phyloP scores from a whole-genome alignment of 345 rosid species.

The Eucalyptus caleyi region DNA sequence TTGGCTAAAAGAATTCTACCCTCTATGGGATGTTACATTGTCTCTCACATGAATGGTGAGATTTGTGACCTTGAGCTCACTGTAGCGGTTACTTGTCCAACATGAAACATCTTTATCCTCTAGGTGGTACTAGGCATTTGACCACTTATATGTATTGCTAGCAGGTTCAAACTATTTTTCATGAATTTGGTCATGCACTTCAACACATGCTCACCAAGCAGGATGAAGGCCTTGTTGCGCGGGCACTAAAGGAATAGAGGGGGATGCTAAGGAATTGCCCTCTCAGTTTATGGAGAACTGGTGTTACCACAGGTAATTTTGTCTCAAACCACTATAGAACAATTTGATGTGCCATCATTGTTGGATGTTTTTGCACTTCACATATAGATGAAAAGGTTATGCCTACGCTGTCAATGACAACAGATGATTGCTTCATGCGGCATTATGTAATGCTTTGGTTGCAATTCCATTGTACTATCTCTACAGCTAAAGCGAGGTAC shows the following conservation, averaged over 20 bases:
- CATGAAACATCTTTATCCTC: neutral
- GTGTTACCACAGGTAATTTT: slow-evolving; percentile 82
- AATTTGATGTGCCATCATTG: neutral
- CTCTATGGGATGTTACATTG: neutral
- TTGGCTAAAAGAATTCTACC: neutral
- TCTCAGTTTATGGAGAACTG: slow-evolving; percentile 97
- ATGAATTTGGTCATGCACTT: slow-evolving; percentile 92
- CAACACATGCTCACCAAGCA: slow-evolving; percentile 88
- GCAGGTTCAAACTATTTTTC: slow-evolving; percentile 89
- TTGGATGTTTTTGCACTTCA: neutral
- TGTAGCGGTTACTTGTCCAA: neutral
- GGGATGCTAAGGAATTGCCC: slow-evolving; percentile 91
- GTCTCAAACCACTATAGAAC: neutral
- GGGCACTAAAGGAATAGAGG: slow-evolving; percentile 72
- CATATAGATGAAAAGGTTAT: neutral
- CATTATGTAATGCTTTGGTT: neutral
- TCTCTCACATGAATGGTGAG: neutral
- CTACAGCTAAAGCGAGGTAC: neutral
- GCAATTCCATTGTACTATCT: neutral
- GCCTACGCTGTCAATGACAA: neutral
- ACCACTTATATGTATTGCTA: neutral
- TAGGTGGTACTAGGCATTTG: too few relatives aligned
- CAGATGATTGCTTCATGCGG: neutral
- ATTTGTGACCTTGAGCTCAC: neutral
- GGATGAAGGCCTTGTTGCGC: slow-evolving; percentile 86